Evolutionary conservation across 352 stramenopile species (phyloP).

Genomic region (Phytophthora crassamura): DNA sequence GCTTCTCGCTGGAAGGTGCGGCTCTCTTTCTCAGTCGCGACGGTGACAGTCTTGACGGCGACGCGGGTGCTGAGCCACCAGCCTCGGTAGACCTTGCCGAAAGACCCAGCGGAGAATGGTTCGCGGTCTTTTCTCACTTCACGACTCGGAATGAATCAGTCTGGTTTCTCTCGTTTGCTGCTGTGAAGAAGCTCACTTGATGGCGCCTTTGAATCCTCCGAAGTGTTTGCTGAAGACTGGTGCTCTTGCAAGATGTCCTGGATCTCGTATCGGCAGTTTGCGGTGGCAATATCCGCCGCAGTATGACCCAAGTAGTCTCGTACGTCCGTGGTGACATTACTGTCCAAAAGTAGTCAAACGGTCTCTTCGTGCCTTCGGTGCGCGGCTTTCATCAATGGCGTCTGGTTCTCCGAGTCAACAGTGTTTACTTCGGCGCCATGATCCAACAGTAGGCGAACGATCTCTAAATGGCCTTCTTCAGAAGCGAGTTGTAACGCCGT

Average conservation of each 20-base stretch:
- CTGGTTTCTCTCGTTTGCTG: neutral
- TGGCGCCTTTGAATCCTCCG: too few species aligned
- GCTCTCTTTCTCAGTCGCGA: slow-evolving; percentile 20
- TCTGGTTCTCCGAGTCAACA: neutral
- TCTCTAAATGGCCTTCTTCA: slow-evolving; percentile 16
- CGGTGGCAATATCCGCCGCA: slow-evolving; percentile 10
- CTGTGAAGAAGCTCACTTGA: neutral
- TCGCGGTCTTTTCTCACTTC: slow-evolving; percentile 20
- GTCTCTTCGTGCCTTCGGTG: slow-evolving; percentile 22
- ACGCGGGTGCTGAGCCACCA: slow-evolving; percentile 31
- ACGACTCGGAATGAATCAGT: slow-evolving; percentile 20
- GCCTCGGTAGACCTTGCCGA: slow-evolving; percentile 25
- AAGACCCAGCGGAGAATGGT: slow-evolving; percentile 21
- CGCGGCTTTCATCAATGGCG: slow-evolving; percentile 16
- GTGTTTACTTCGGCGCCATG: slow-evolving; percentile 9
- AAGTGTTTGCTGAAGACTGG: neutral
- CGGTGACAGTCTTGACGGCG: slow-evolving; percentile 20
- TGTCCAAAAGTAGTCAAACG: slow-evolving; percentile 15
- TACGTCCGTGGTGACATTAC: neutral
- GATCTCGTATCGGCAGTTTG: slow-evolving; percentile 13
- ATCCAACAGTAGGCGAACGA: slow-evolving; percentile 14
- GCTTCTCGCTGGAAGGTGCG: slow-evolving; percentile 26
- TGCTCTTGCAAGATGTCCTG: neutral
- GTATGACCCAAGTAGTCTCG: neutral
- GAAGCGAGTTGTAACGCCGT: slow-evolving; percentile 6